These are phyloP conservation scores for Phaseolus lunatus DNA, from an alignment of 306 rosid genomes.

Conservation along the genomic window DNA sequence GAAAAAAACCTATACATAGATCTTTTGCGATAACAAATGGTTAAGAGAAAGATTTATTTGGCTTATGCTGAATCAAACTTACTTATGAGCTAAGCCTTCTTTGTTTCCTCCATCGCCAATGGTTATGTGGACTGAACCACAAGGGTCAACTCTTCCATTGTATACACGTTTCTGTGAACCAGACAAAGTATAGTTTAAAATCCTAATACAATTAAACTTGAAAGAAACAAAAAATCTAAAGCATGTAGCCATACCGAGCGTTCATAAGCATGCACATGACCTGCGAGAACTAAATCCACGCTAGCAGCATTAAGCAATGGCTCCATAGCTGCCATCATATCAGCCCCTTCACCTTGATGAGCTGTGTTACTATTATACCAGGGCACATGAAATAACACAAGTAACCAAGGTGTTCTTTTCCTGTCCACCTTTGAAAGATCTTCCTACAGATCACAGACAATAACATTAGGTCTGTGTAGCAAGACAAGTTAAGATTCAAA, in stretches of 20 bases:
- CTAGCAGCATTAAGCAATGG: constrained; percentile 84
- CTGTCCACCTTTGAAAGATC: constrained; percentile 86
- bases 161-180: constrained; percentile 75
- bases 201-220: neutral
- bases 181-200: constrained; percentile 11
- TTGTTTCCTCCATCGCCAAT: constrained; percentile 97
- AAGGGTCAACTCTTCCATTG: constrained; percentile 68
- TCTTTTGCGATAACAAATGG: neutral
- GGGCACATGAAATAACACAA: constrained; percentile 86
- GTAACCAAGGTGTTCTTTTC: constrained; percentile 85
- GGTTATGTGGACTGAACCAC: constrained; percentile 94
- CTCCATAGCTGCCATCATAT: constrained; percentile 87
- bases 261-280: constrained; percentile 98
- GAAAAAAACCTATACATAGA: neutral
- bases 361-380: constrained; percentile 98
- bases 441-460: constrained; percentile 51
- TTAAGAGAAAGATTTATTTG: constrained; percentile 20
- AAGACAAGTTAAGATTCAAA: neutral
- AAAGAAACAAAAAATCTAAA: neutral
- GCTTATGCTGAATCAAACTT: constrained; percentile 41
- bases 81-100: constrained; percentile 91
- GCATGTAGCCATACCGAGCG: constrained; percentile 69
- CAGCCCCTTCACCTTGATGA: constrained; percentile 83
- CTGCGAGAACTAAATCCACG: constrained; percentile 77
- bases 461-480: constrained; percentile 32